These are phyloP conservation scores for Avena atlantica DNA, from an alignment of 176 grass and related monocot genomes.

Conservation along the genomic window DNA sequence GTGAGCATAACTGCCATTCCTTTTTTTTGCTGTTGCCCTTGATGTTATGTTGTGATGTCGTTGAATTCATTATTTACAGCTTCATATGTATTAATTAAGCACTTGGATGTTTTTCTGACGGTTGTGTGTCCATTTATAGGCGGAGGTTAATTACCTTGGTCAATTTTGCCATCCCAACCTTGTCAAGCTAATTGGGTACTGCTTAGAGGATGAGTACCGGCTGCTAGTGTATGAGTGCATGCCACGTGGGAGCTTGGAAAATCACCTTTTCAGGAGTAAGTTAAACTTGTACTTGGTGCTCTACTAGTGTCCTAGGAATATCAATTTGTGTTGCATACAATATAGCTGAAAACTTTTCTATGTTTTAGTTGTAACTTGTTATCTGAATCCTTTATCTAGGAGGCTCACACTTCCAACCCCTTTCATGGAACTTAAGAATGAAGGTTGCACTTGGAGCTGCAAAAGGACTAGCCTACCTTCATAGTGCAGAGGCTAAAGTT, in stretches of 20 bases:
- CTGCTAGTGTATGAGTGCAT: slow-evolving; percentile 93
- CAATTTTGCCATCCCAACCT: slow-evolving; percentile 88
- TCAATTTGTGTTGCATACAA: not conserved
- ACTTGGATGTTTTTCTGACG: slow-evolving; percentile 26
- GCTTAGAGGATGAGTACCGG: slow-evolving; percentile 81
- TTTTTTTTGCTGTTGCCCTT: slow-evolving; percentile 23
- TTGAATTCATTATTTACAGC: slow-evolving; percentile 10
- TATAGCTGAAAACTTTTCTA: not conserved
- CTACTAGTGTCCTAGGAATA: not conserved
- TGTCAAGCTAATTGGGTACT: slow-evolving; percentile 86
- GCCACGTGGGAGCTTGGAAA: slow-evolving; percentile 95
- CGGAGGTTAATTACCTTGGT: slow-evolving; percentile 91
- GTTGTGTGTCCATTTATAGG: slow-evolving; percentile 47
- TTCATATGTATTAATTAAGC: not conserved
- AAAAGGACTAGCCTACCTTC: slow-evolving; percentile 88
- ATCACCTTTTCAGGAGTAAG: slow-evolving; percentile 97
- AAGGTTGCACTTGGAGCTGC: slow-evolving; percentile 91
- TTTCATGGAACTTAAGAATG: slow-evolving; percentile 93
- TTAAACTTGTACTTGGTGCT: slow-evolving; percentile 19
- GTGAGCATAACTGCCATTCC: slow-evolving; percentile 50
- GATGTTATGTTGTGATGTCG: not conserved
- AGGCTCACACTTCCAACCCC: slow-evolving; percentile 75
- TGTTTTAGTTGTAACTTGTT: slow-evolving; percentile 34
- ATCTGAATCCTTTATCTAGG: slow-evolving; percentile 59
- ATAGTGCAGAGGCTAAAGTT: slow-evolving; percentile 79